A percentile compares a stretch with the other conserved stretches of the same genome.
Conservation (phyloP, 1,139 yeast genomes). For the Candida tropicalis region DNA sequence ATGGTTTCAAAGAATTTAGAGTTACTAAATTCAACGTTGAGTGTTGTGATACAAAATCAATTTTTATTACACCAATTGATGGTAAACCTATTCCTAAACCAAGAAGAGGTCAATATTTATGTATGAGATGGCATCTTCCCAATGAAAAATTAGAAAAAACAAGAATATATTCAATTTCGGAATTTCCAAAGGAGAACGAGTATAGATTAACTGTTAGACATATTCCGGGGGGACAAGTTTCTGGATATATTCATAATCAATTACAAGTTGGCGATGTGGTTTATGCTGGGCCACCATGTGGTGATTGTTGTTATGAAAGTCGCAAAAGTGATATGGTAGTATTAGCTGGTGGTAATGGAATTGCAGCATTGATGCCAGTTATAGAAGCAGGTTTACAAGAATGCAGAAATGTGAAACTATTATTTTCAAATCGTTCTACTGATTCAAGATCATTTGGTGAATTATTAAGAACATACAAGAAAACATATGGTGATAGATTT, state of each 20-base stretch:
- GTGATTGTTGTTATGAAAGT: conserved; percentile 45
- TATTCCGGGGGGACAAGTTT: conserved; percentile 50
- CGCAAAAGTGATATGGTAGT: conserved; percentile 41
- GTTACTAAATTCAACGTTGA: conserved; percentile 49
- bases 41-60: conserved; percentile 51
- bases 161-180: conserved; percentile 58
- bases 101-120: conserved; percentile 62
- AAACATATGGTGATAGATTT: conserved; percentile 21
- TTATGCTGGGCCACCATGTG: conserved; percentile 61
- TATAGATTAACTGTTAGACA: conserved; percentile 58
- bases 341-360: conserved; percentile 68
- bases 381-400: conserved; percentile 37
- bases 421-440: conserved; percentile 30
- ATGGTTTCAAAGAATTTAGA: conserved; percentile 54
- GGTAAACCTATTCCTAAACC: conserved; percentile 37
- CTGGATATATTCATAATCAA: conserved; percentile 52
- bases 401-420: conserved; percentile 29
- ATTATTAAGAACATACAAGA: conserved; percentile 22
- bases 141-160: conserved; percentile 34
- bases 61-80: conserved; percentile 53
- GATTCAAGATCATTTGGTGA: conserved; percentile 30
- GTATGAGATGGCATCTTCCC: conserved; percentile 46
- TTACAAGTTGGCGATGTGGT: conserved; percentile 53
- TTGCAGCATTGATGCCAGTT: conserved; percentile 63
- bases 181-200: conserved; percentile 29